Percentiles rank a stretch among this genome's conserved stretches.
These are phyloP conservation scores for Penicillium paxilli DNA, from an alignment of 495 filamentous ascomycete species.

Conservation along the genomic window DNA sequence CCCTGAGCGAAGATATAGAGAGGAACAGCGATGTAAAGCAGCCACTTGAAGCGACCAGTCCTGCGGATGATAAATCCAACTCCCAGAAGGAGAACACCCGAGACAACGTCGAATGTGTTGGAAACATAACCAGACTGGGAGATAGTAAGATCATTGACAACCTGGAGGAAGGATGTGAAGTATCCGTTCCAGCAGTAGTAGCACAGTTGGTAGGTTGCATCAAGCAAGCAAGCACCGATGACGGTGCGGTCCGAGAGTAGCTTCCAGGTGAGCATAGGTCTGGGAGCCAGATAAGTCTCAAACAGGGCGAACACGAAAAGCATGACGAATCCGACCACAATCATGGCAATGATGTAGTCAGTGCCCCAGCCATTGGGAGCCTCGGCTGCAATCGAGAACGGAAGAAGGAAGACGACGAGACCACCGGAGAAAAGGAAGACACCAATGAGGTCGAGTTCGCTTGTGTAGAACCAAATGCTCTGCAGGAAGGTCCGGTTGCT, in stretches of 20 bases:
- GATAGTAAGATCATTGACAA: constrained; percentile 62
- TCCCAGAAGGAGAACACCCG: constrained; percentile 43
- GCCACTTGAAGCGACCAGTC: constrained; percentile 53
- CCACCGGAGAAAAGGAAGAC: constrained; percentile 57
- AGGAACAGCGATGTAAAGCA: constrained; percentile 57
- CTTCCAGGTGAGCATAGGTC: constrained; percentile 52
- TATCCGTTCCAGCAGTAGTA: constrained; percentile 38
- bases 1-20: constrained; percentile 55
- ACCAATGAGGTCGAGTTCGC: constrained; percentile 58
- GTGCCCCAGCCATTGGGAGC: constrained; percentile 47
- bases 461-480: constrained; percentile 47
- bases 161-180: constrained; percentile 72
- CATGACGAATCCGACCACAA: constrained; percentile 54
- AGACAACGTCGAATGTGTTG: constrained; percentile 49
- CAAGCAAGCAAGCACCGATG: constrained; percentile 57
- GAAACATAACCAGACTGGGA: constrained; percentile 52
- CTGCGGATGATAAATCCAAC: constrained; percentile 52
- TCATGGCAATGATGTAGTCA: constrained; percentile 50
- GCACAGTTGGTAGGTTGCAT: constrained; percentile 56
- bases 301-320: constrained; percentile 54
- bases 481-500: constrained; percentile 38
- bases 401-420: constrained; percentile 58
- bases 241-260: constrained; percentile 62
- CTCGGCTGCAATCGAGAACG: constrained; percentile 50
- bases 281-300: constrained; percentile 53